These are phyloP conservation scores for Auriscalpium microsporum DNA, from an alignment of 768 basidiomycete species.

Conservation along the genomic window DNA sequence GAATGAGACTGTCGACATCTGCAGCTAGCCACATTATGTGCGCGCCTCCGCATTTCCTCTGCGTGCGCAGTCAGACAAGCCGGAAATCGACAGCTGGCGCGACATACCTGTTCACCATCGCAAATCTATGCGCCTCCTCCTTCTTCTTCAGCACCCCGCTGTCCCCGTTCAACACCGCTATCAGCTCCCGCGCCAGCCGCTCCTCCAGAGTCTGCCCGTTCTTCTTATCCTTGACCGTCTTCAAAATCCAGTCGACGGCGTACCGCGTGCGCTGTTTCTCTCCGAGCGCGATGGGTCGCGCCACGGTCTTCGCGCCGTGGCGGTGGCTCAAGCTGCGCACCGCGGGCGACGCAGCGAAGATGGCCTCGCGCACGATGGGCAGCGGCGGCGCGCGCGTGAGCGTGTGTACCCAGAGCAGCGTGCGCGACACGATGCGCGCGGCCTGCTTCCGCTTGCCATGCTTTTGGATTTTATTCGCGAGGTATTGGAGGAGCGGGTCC, in stretches of 20 bases:
- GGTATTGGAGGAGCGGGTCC: slow-evolving; percentile 65
- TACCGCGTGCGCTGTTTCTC: slow-evolving; percentile 72
- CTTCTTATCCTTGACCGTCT: slow-evolving; percentile 43
- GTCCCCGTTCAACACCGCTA: slow-evolving; percentile 58
- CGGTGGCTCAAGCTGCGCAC: slow-evolving; percentile 54
- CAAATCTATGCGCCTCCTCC: slow-evolving; percentile 52
- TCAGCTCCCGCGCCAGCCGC: slow-evolving; percentile 71
- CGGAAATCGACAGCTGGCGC: not conserved
- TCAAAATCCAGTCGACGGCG: slow-evolving; percentile 66
- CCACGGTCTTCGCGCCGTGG: slow-evolving; percentile 54
- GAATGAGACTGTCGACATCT: too few relatives aligned
- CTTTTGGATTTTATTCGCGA: slow-evolving; percentile 52
- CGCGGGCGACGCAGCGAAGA: slow-evolving; percentile 61
- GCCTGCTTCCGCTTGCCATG: slow-evolving; percentile 62
- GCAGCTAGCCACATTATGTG: not conserved
- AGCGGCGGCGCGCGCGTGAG: slow-evolving; percentile 72
- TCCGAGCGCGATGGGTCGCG: slow-evolving; percentile 61
- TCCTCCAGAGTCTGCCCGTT: slow-evolving; percentile 53
- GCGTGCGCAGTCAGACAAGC: not conserved
- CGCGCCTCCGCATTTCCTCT: slow-evolving; percentile 13
- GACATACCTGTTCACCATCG: slow-evolving; percentile 71
- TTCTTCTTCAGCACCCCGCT: slow-evolving; percentile 54
- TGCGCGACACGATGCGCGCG: slow-evolving; percentile 44
- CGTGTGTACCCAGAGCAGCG: slow-evolving; percentile 63
- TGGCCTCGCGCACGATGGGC: slow-evolving; percentile 68